phyloP scores from a whole-genome alignment of 2,329 filamentous ascomycete species.

The Aspergillus ibericus region DNA sequence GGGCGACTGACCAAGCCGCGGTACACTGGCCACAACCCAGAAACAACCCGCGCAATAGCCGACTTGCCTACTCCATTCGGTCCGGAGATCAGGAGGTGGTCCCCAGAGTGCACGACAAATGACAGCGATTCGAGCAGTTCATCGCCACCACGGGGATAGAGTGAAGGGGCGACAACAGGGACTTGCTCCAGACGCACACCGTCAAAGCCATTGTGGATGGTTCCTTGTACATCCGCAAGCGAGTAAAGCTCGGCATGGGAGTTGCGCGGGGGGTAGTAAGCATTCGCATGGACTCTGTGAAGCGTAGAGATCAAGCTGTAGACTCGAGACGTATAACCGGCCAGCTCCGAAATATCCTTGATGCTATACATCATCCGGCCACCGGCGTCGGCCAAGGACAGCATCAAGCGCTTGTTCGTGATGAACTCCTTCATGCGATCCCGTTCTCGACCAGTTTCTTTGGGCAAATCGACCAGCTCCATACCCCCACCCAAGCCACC shows the following conservation, averaged over 20 bases:
- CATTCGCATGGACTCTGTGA: constrained; percentile 86
- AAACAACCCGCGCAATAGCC: constrained; percentile 81
- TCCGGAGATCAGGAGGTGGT: constrained; percentile 91
- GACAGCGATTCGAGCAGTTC: constrained; percentile 86
- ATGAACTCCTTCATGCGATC: constrained; percentile 98
- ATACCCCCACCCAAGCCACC: constrained; percentile 75
- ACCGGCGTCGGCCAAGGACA: constrained; percentile 92
- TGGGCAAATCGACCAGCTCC: constrained; percentile 56
- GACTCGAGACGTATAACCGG: constrained; percentile 92
- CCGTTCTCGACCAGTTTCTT: constrained; percentile 60
- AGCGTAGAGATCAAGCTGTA: constrained; percentile 94
- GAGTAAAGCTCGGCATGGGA: constrained; percentile 79
- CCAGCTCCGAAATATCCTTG: constrained; percentile 93
- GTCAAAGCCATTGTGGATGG: constrained; percentile 90
- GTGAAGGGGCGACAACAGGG: constrained; percentile 81
- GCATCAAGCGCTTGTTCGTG: constrained; percentile 97
- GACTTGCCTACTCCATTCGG: constrained; percentile 94
- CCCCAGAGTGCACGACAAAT: constrained; percentile 83
- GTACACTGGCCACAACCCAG: constrained; percentile 94
- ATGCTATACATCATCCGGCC: constrained; percentile 99
- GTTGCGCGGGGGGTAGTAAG: constrained; percentile 71
- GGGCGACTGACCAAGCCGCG: constrained; percentile 87
- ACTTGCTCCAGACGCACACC: constrained; percentile 92
- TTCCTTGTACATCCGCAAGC: constrained; percentile 87
- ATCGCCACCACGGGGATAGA: constrained; percentile 89